These are phyloP conservation scores for Boletus sp. DNA, from an alignment of 768 basidiomycete genomes.

Conservation along the genomic window DNA sequence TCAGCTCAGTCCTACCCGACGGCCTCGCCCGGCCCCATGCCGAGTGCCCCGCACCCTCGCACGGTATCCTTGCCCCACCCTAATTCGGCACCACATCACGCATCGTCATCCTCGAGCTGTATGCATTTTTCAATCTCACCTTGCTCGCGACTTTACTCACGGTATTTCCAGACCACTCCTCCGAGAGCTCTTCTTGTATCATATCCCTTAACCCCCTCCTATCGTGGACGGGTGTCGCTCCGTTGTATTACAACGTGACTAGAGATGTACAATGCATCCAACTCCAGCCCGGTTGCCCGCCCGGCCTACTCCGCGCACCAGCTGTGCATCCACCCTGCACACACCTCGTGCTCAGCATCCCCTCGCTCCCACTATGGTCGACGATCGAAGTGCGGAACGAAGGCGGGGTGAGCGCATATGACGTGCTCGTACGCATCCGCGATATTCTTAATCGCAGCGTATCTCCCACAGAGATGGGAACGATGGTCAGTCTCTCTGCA, in stretches of 20 bases:
- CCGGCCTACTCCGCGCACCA: conserved; percentile 16
- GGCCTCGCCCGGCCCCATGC: conserved; percentile 21
- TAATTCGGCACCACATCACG: conserved; percentile 21
- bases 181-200: conserved; percentile 14
- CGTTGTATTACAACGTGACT: conserved; percentile 26
- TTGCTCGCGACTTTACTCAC: conserved; percentile 1
- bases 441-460: conserved; percentile 28
- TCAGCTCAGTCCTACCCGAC: conserved; percentile 11
- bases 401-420: conserved; percentile 26
- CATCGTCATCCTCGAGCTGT: conserved; percentile 22
- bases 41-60: conserved; percentile 24
- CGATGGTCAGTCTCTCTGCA: conserved; percentile 23
- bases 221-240: conserved; percentile 17
- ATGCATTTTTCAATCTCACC: not conserved
- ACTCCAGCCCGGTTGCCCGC: conserved; percentile 16
- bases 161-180: conserved; percentile 11
- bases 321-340: conserved; percentile 24
- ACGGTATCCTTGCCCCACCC: conserved; percentile 33
- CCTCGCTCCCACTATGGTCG: conserved; percentile 27
- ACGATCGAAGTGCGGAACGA: conserved; percentile 31
- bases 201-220: conserved; percentile 28
- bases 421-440: conserved; percentile 29
- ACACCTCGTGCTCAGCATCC: conserved; percentile 18
- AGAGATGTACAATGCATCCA: conserved; percentile 25
- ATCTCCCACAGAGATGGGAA: conserved; percentile 23